Conservation (phyloP, 495 filamentous ascomycete genomes). For the Platismatia glauca region DNA sequence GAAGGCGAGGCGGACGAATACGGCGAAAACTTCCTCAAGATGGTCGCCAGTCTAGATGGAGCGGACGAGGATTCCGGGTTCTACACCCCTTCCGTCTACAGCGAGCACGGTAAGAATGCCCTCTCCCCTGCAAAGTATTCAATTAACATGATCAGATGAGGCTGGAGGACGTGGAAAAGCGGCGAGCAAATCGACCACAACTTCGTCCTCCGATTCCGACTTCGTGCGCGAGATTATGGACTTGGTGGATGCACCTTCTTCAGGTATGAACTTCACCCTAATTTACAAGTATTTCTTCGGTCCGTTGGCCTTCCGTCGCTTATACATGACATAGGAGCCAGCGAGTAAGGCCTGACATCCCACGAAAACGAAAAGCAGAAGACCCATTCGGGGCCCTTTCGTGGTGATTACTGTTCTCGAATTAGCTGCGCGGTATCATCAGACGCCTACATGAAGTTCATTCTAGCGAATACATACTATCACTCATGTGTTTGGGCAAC, state of each 20-base stretch:
- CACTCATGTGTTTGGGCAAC: constrained; percentile 42
- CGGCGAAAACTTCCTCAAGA: neutral
- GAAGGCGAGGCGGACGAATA: neutral
- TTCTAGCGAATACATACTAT: constrained; percentile 26
- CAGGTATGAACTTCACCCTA: constrained; percentile 7
- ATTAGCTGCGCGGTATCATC: constrained; percentile 1
- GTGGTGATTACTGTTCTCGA: constrained; percentile 44
- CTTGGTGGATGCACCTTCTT: neutral
- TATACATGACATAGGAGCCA: constrained; percentile 68
- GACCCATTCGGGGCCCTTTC: constrained; percentile 56
- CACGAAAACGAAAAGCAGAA: constrained; percentile 66
- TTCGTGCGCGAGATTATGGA: constrained; percentile 1
- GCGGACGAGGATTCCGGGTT: constrained; percentile 1
- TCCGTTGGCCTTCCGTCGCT: constrained; percentile 59
- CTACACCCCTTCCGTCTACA: neutral
- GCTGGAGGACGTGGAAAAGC: neutral
- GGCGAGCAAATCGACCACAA: neutral
- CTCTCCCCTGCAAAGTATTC: neutral
- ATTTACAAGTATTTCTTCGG: constrained; percentile 88
- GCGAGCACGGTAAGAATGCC: neutral
- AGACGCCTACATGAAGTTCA: neutral
- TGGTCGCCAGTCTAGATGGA: neutral
- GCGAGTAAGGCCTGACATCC: constrained; percentile 64
- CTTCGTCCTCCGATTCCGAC: neutral
- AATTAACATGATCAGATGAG: constrained; percentile 1